A percentile compares a stretch with the other conserved stretches of the same genome.
Evolutionary conservation across 345 rosid genomes (phyloP).

Genomic region (Jatropha curcas): DNA sequence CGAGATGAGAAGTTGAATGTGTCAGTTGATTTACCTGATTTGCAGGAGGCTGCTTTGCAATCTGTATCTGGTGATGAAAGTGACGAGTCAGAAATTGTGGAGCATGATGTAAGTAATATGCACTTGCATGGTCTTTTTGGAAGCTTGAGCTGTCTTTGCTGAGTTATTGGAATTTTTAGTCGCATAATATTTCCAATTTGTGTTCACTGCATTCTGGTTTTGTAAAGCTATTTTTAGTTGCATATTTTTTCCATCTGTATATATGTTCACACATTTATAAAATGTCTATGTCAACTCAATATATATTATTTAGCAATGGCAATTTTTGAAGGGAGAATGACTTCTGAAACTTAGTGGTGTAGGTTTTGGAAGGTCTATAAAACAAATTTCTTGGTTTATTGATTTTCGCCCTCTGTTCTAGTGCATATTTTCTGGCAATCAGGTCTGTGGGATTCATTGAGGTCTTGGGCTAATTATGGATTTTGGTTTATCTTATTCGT

Average conservation of each 20-base stretch:
- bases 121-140: conserved; percentile 8
- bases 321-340: background rate
- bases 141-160: background rate
- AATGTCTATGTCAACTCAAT: background rate
- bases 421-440: background rate
- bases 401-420: background rate
- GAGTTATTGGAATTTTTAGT: background rate
- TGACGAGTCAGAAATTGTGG: conserved; percentile 73
- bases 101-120: conserved; percentile 82
- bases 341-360: background rate
- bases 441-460: background rate
- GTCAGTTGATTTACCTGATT: conserved; percentile 34
- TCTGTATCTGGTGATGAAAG: conserved; percentile 61
- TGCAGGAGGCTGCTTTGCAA: conserved; percentile 39
- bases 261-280: background rate
- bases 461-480: background rate
- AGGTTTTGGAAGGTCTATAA: background rate
- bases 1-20: conserved; percentile 40
- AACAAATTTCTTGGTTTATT: background rate
- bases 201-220: background rate
- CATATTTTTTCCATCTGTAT: too few relatives aligned
- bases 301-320: background rate
- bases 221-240: background rate
- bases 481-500: background rate
- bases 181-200: background rate